phyloP scores from a whole-genome alignment of 225 moss, liverwort and hornwort genomes.

The Rhytidiadelphus loreus region DNA sequence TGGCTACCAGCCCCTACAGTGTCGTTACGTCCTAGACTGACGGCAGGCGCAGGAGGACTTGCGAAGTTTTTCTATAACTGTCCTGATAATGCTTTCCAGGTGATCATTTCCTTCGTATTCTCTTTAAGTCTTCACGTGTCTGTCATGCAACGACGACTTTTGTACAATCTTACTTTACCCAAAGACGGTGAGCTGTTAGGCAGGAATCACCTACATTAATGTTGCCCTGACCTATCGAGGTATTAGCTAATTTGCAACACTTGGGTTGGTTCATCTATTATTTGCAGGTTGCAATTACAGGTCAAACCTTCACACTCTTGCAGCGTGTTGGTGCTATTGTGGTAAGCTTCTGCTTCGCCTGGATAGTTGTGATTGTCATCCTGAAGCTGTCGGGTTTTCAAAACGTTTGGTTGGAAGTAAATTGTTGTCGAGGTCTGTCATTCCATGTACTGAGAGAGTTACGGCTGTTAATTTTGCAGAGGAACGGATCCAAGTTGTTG shows the following conservation, averaged over 20 bases:
- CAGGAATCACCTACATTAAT: not conserved
- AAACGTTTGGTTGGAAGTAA: not conserved
- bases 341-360: conserved; percentile 25
- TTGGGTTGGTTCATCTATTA: not conserved
- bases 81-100: conserved; percentile 99
- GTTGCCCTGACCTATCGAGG: not conserved
- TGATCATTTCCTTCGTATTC: not conserved
- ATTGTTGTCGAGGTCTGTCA: not conserved
- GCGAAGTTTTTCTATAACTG: conserved; percentile 67
- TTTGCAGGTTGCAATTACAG: conserved; percentile 66
- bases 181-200: not conserved
- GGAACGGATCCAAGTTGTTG: conserved; percentile 82
- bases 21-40: conserved; percentile 58
- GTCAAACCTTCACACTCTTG: conserved; percentile 57
- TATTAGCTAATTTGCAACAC: not conserved
- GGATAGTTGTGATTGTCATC: not conserved
- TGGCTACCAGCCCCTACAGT: conserved; percentile 99
- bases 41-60: conserved; percentile 50
- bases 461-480: conserved; percentile 22
- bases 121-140: not conserved
- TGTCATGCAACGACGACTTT: not conserved
- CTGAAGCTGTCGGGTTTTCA: not conserved
- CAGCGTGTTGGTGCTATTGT: conserved; percentile 82
- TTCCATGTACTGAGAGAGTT: not conserved
- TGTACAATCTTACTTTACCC: not conserved